Base-by-base conservation (phyloP, 345 rosid species). In the Murraya koenigii region DNA sequence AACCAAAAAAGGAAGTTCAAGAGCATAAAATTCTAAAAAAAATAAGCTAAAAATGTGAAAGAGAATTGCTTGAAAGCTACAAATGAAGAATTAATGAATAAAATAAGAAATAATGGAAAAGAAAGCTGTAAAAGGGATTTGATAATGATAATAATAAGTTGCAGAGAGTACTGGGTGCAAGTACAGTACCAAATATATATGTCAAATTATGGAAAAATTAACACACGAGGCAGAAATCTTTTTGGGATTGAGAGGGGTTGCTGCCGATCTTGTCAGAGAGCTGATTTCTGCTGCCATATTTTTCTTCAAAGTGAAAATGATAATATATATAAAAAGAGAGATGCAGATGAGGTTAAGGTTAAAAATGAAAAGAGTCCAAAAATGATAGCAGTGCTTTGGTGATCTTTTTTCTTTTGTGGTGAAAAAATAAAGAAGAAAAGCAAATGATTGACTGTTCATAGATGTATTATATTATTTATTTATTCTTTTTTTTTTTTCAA, bases 241-340 rank as follows among this genome's bases (percentile, higher is more conserved):
- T 80, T 78, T 67, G 64, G 83, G 69, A 35, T 58, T 75, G 52
- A 44, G 52, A 44, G 41, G 62, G 41, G 41, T 66, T 70, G 36
- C 32, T 58, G 30, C 60, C 58, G 80, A 77, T 85, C 78, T 77
- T 77, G 83, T 82, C 79, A 77, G 78, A 77, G 78, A 75, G 55
- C 58, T 67, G 30, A 66, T 32, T 68, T 72, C 78, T 63, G 32
- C 71, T 7, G 64, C 64, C 7, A 66, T 68, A 49, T 60, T 69
- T 72, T 60, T 65, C 69, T 62, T 30, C 83, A 52, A 79, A 74
- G 26, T 23, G 66, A 71, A 61, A 72, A 72, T 62, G 80, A 59
- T 65, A 72, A 82, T 58, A 78, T 58, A 78, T 61, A 69, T 41
- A 71, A 66, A 54, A 65, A 35, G 44, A 77, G 71, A 69, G 70